Evolutionary conservation across 202 grass and related monocot species (phyloP).

Genomic region (Brachypodium distachyon): DNA sequence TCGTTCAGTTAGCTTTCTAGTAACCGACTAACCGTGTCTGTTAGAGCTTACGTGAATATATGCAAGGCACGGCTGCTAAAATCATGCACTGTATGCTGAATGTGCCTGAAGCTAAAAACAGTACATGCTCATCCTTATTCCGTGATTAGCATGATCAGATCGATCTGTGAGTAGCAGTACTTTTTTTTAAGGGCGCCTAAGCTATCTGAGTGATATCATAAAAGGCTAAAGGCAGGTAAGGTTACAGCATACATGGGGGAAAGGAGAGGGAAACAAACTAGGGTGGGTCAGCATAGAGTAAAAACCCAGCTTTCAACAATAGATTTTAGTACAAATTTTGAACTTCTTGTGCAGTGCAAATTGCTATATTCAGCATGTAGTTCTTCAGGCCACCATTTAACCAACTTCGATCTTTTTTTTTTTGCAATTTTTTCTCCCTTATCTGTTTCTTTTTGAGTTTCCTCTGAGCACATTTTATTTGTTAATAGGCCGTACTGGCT

Average conservation of each 20-base stretch:
- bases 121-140: neutral
- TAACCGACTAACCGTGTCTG: neutral
- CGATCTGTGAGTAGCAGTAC: neutral
- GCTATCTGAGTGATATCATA: no score
- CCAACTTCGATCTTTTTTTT: neutral
- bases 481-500: slow-evolving; percentile 44
- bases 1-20: neutral
- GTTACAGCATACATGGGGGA: no score
- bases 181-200: no score
- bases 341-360: neutral
- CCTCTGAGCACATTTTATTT: slow-evolving; percentile 3
- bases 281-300: no score
- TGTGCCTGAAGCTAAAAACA: neutral
- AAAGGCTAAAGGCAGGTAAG: no score
- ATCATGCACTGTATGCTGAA: neutral
- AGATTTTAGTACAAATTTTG: neutral
- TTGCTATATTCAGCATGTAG: neutral
- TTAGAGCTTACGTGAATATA: neutral
- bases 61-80: neutral
- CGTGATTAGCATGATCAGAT: neutral
- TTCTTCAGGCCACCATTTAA: neutral
- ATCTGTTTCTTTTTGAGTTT: neutral
- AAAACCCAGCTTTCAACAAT: no score
- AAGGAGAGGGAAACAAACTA: no score
- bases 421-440: neutral